Percentiles rank a stretch among this genome's conserved stretches.
Conservation (phyloP, 352 stramenopile genomes). For the Elongisporangium prolatum region DNA sequence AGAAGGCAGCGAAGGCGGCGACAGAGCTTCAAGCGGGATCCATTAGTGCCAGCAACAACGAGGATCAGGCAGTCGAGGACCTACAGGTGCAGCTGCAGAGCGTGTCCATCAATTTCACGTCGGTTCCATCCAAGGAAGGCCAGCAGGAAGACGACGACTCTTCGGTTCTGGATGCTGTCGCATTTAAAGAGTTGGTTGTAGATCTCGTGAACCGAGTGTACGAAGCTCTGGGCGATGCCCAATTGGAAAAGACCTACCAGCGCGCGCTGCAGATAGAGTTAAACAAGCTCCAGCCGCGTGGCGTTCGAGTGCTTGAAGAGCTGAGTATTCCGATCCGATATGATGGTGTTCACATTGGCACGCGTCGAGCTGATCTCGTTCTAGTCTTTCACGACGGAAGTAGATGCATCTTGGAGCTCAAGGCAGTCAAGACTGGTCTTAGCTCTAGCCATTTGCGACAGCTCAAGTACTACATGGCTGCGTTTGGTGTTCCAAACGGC, state of each 20-base stretch:
- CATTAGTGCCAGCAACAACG: background rate
- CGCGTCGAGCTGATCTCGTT: conserved; percentile 26
- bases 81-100: background rate
- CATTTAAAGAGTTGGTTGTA: conserved; percentile 13
- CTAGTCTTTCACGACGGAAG: conserved; percentile 19
- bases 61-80: background rate
- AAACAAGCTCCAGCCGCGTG: conserved; percentile 10
- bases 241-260: conserved; percentile 38
- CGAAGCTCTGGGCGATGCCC: conserved; percentile 18
- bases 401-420: conserved; percentile 31
- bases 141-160: background rate
- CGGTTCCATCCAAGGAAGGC: background rate
- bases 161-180: background rate
- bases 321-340: conserved; percentile 27
- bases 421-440: conserved; percentile 17
- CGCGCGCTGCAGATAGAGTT: conserved; percentile 22
- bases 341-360: conserved; percentile 21
- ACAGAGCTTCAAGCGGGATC: background rate
- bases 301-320: conserved; percentile 20
- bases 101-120: background rate
- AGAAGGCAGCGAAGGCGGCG: background rate
- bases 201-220: conserved; percentile 33
- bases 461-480: conserved; percentile 36
- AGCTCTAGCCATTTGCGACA: conserved; percentile 20
- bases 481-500: conserved; percentile 25